These are phyloP conservation scores for Carex myosuroides DNA, from an alignment of 176 grass and related monocot species.

Conservation along the genomic window DNA sequence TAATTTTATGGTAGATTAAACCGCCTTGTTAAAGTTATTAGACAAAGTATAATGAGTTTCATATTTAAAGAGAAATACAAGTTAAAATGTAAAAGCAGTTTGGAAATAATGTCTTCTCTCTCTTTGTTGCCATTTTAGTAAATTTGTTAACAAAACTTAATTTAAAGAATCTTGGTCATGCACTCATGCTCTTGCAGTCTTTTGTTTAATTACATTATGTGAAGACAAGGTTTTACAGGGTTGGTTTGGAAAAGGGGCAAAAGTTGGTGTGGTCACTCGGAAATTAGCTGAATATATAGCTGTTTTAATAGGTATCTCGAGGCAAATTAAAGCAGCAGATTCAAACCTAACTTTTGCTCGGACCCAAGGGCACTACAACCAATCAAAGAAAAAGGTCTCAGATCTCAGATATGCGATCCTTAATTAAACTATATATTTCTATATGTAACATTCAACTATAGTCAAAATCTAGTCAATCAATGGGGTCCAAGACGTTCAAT, in stretches of 20 bases:
- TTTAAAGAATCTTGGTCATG: background rate
- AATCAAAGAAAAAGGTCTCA: background rate
- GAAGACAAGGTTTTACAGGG: background rate
- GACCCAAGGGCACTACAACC: background rate
- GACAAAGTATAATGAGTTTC: background rate
- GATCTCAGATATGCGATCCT: background rate
- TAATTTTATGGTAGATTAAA: background rate
- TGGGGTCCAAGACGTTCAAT: background rate
- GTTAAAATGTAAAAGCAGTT: background rate
- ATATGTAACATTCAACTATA: background rate
- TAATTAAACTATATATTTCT: background rate
- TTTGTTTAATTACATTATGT: background rate
- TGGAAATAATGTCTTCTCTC: background rate
- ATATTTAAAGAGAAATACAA: background rate
- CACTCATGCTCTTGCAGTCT: background rate
- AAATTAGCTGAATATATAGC: background rate
- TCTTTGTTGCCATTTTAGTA: too few relatives aligned
- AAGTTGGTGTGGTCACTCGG: background rate
- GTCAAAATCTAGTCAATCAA: background rate
- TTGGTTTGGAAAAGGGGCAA: background rate
- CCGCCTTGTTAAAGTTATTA: background rate
- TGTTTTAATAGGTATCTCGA: background rate
- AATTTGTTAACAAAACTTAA: background rate
- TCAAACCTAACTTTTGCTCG: conserved; percentile 4
- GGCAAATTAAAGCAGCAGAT: background rate